Evolutionary conservation across 2,329 filamentous ascomycete genomes (phyloP).

Genomic region (Herpotrichia juniperi): DNA sequence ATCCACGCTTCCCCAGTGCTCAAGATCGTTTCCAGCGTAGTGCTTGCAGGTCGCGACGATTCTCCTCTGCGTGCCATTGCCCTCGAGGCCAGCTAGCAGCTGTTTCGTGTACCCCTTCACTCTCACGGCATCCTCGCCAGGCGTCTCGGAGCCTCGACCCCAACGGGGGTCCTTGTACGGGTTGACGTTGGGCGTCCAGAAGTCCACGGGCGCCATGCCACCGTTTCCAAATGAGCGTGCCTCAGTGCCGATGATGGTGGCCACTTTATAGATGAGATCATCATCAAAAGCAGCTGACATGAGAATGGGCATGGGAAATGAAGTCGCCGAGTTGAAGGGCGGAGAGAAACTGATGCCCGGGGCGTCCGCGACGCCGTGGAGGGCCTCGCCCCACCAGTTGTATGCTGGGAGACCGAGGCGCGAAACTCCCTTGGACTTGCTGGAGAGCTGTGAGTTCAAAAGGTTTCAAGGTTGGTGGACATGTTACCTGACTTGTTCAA

Average conservation of each 20-base stretch:
- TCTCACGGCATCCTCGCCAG: constrained; percentile 62
- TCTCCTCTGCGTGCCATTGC: too few species aligned
- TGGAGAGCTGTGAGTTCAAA: constrained; percentile 18
- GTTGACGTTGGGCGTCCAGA: constrained; percentile 73
- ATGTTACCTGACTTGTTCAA: too few species aligned
- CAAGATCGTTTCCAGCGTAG: constrained; percentile 44
- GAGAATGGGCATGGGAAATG: constrained; percentile 69
- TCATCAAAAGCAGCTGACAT: constrained; percentile 70
- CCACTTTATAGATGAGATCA: constrained; percentile 63
- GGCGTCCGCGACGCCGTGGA: constrained; percentile 65
- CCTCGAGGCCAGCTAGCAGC: constrained; percentile 59
- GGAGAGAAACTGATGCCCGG: constrained; percentile 61
- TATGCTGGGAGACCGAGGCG: constrained; percentile 65
- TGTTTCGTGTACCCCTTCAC: constrained; percentile 58
- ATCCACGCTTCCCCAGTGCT: constrained; percentile 35
- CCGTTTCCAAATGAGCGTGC: constrained; percentile 69
- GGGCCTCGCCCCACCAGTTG: constrained; percentile 60
- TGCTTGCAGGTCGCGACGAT: constrained; percentile 43
- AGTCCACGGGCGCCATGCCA: constrained; percentile 59
- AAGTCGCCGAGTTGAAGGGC: constrained; percentile 65
- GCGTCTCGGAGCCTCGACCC: constrained; percentile 64
- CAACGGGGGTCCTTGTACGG: constrained; percentile 68
- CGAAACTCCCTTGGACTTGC: constrained; percentile 56
- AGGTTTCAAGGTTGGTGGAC: too few species aligned
- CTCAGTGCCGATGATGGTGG: constrained; percentile 63